Evolutionary conservation across 2,329 filamentous ascomycete species (phyloP), one percentile per base, ranked within the genome.

Genomic region (Fonsecaea multimorphosa): DNA sequence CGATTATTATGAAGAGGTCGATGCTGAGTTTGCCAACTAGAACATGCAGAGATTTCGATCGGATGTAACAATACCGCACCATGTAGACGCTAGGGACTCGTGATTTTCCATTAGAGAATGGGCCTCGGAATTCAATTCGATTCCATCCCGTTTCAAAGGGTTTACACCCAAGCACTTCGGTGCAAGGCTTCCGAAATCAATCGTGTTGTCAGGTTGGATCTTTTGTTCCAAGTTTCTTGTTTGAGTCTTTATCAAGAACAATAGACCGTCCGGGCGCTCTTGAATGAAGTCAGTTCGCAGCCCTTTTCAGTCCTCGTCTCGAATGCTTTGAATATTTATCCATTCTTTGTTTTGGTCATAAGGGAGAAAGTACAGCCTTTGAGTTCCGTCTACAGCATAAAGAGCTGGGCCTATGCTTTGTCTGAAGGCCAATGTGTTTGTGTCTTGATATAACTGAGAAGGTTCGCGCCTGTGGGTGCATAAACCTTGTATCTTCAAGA

Each of bases 1-100:
- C 72, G 92, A 96, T 73, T 82, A 89, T 68, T 98, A 90, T 82
- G 92, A 97, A 82, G 84, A 85, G 73, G 89, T 97, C 49, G 93
- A 97, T 78, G 84, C 79, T 54, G 91, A 96, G 80, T 97, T 95
- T 84, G 82, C 22, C 46, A 27, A 38, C 12, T 60, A 24, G 24
- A 22, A 16, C 22, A 8, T 6, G 11, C 12, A 32, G 27, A 32
- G 24, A 40, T 24, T 12, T 49, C 8, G 1, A 49, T 6, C 9
- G 16, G 44, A 14, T 49, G 44, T 49, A 49, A 49, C 44, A 49
- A 14, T 49, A 49, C 22, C 44, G 11, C 44, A 3, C 8, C 8
- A 49, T 6, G 27, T 24, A 49, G 44, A 49, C 2, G 27, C 11
- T 49, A 49, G 44, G 19, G 9, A 12, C 44, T 49, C 1, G 22